These are phyloP conservation scores for Podaxis sp. DNA, from an alignment of 768 basidiomycete species.

Conservation along the genomic window DNA sequence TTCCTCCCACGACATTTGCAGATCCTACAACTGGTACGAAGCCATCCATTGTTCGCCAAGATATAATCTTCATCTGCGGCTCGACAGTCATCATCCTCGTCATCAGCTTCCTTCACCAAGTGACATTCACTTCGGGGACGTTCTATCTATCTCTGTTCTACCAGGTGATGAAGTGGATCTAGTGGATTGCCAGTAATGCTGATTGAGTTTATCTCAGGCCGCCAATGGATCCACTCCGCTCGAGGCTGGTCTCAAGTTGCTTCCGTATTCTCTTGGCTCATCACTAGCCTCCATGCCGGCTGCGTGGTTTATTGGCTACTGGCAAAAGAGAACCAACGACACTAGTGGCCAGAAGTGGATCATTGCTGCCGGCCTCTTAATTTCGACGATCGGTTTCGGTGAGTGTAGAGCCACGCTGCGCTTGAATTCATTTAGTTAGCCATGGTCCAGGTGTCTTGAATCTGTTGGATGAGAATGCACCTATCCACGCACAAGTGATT, in stretches of 20 bases:
- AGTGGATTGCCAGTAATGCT: constrained; percentile 16
- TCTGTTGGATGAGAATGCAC: constrained; percentile 55
- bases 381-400: constrained; percentile 79
- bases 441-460: constrained; percentile 59
- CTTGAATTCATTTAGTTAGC: constrained; percentile 21
- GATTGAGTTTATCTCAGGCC: constrained; percentile 42
- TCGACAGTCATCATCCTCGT: constrained; percentile 60
- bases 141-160: constrained; percentile 85
- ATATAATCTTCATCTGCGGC: constrained; percentile 19
- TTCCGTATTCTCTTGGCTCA: constrained; percentile 85
- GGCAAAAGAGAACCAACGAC: constrained; percentile 54
- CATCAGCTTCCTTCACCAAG: constrained; percentile 78
- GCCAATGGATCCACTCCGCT: constrained; percentile 72
- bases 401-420: constrained; percentile 20
- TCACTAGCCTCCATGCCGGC: constrained; percentile 83
- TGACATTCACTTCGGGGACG: constrained; percentile 81
- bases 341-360: constrained; percentile 67
- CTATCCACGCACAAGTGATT: constrained; percentile 42
- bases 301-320: constrained; percentile 78
- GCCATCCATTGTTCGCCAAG: constrained; percentile 10
- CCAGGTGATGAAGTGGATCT: constrained; percentile 50
- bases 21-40: constrained; percentile 58
- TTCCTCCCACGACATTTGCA: constrained; percentile 63
- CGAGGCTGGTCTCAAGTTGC: constrained; percentile 68
- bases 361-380: constrained; percentile 60